Conservation (phyloP, 495 filamentous ascomycete genomes). For the Evernia prunastri region DNA sequence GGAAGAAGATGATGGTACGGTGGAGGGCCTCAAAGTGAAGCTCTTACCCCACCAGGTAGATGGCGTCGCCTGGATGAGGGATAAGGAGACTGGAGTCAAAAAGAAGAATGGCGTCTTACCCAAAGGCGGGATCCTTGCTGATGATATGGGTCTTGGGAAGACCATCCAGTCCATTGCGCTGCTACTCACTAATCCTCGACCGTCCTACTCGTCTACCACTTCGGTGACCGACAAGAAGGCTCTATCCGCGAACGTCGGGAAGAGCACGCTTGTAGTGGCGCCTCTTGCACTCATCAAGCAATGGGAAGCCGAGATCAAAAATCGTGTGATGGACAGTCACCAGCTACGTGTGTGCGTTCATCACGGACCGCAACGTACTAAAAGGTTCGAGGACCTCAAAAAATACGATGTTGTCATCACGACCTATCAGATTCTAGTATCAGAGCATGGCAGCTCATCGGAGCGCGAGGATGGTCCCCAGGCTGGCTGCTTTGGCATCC, state of each 20-base stretch:
- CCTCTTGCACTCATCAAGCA: conserved; percentile 93
- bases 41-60: conserved; percentile 89
- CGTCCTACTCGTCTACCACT: conserved; percentile 28
- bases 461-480: conserved; percentile 49
- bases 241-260: conserved; percentile 56
- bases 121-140: conserved; percentile 79
- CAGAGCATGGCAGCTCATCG: conserved; percentile 68
- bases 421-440: conserved; percentile 89
- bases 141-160: conserved; percentile 64
- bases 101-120: conserved; percentile 70
- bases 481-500: conserved; percentile 78
- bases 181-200: conserved; percentile 74
- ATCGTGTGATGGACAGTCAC: conserved; percentile 63
- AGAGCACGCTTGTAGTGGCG: conserved; percentile 85
- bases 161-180: conserved; percentile 77
- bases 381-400: conserved; percentile 63
- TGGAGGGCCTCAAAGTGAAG: conserved; percentile 78
- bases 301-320: conserved; percentile 88
- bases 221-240: conserved; percentile 46
- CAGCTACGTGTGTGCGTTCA: conserved; percentile 76
- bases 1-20: conserved; percentile 63
- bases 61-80: conserved; percentile 87
- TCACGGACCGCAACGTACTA: conserved; percentile 79
- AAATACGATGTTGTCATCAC: conserved; percentile 95
- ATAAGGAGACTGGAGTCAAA: conserved; percentile 72